Percentiles rank a stretch among this genome's conserved stretches.
These are phyloP conservation scores for Botrytis medusae DNA, from an alignment of 2,329 filamentous ascomycete genomes.

Conservation along the genomic window DNA sequence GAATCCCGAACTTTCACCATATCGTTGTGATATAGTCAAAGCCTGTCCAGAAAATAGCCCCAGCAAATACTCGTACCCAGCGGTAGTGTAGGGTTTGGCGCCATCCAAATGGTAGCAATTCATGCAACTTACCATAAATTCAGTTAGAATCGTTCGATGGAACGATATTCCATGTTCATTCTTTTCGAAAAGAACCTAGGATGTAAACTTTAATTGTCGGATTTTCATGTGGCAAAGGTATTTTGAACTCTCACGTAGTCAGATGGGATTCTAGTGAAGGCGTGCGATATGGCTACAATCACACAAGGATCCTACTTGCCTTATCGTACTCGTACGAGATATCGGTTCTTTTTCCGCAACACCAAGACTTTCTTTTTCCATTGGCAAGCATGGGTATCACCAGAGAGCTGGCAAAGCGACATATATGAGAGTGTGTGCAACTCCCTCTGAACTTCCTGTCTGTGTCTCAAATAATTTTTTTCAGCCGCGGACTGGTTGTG, in stretches of 20 bases:
- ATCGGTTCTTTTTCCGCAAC: not conserved
- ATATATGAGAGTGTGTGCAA: not conserved
- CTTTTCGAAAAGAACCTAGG: not conserved
- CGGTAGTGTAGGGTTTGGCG: not conserved
- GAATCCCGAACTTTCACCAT: not conserved
- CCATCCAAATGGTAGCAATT: not conserved
- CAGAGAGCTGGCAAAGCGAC: not conserved
- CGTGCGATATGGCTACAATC: conserved; percentile 11
- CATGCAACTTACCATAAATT: not conserved
- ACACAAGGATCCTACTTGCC: not conserved
- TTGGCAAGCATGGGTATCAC: not conserved
- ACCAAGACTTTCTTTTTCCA: not conserved
- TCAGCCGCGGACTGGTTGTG: not conserved
- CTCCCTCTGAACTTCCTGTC: not conserved
- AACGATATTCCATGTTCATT: not conserved
- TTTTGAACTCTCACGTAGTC: not conserved
- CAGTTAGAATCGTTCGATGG: not conserved
- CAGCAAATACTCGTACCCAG: not conserved
- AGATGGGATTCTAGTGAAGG: not conserved
- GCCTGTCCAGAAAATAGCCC: not conserved
- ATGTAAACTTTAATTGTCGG: not conserved
- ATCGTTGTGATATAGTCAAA: not conserved
- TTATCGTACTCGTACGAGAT: conserved; percentile 1
- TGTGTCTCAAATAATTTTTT: not conserved
- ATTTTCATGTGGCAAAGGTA: not conserved